Evolutionary conservation across 2,329 filamentous ascomycete genomes (phyloP).

Genomic region (Ceratocystis huliohia): DNA sequence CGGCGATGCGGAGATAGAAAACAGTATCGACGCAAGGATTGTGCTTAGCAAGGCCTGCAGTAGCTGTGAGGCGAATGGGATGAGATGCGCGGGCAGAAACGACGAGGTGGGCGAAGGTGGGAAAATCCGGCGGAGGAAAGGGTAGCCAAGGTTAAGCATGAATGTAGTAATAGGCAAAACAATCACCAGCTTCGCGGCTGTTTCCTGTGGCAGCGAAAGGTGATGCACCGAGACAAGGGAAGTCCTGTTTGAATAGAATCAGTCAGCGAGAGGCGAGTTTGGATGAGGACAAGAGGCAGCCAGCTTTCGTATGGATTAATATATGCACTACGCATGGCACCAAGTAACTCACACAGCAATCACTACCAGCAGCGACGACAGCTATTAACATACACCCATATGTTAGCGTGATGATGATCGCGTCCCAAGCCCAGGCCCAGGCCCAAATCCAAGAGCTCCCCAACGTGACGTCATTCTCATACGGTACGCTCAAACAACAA

Average conservation of each 20-base stretch:
- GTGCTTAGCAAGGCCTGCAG: constrained; percentile 8
- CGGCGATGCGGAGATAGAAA: constrained; percentile 21
- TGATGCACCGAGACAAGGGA: constrained; percentile 7
- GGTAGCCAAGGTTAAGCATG: constrained; percentile 3
- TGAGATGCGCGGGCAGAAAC: neutral
- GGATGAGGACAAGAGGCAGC: neutral
- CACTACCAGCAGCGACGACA: constrained; percentile 5
- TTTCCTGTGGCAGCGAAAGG: constrained; percentile 18
- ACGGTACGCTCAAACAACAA: too few species aligned
- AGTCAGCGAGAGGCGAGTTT: neutral
- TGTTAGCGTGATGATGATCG: neutral
- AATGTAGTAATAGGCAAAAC: constrained; percentile 13
- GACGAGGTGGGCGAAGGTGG: neutral
- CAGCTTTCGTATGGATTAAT: too few species aligned
- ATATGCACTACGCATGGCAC: neutral
- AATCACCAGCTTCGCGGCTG: constrained; percentile 8
- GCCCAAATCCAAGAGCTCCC: too few species aligned
- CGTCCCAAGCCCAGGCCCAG: too few species aligned
- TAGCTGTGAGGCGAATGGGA: neutral
- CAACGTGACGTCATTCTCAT: neutral
- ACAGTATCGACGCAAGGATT: constrained; percentile 35
- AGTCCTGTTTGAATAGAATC: neutral
- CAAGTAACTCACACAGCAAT: constrained; percentile 1
- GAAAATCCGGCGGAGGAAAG: neutral
- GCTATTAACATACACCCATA: neutral